phyloP scores from a whole-genome alignment of 192 early-diverging fungal species.

The Chytriomyces sp. region DNA sequence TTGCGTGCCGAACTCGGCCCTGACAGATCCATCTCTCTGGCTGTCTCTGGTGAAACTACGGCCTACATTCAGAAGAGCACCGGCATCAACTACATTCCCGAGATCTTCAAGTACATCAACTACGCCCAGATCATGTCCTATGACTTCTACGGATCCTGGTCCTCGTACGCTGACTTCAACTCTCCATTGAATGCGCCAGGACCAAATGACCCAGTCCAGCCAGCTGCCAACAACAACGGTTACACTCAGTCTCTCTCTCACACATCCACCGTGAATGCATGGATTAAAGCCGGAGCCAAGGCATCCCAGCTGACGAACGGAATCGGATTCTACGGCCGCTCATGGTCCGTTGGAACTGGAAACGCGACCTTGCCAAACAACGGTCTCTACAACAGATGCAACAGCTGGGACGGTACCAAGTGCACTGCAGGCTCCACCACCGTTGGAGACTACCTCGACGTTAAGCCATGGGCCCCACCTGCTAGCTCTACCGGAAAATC shows the following conservation, averaged over 20 bases:
- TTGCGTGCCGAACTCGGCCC: constrained; percentile 23
- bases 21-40: constrained; percentile 19
- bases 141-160: constrained; percentile 32
- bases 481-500: background rate
- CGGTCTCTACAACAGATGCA: constrained; percentile 13
- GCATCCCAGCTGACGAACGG: constrained; percentile 13
- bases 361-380: background rate
- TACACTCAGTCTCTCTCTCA: constrained; percentile 9
- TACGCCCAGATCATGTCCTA: constrained; percentile 34
- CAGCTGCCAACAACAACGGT: constrained; percentile 18
- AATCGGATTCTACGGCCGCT: constrained; percentile 20
- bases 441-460: constrained; percentile 28
- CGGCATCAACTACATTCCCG: constrained; percentile 7
- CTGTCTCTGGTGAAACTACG: constrained; percentile 16
- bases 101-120: constrained; percentile 14
- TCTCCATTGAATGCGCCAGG: constrained; percentile 19
- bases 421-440: background rate
- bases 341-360: constrained; percentile 7
- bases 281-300: constrained; percentile 6
- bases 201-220: constrained; percentile 9
- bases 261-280: background rate
- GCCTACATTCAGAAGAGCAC: constrained; percentile 4
- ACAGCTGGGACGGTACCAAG: background rate
- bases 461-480: background rate
- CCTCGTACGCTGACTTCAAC: constrained; percentile 25